Percentiles rank a stretch among this genome's conserved stretches.
phyloP scores from a whole-genome alignment of 2,329 filamentous ascomycete genomes.

The Botrytis deweyae region DNA sequence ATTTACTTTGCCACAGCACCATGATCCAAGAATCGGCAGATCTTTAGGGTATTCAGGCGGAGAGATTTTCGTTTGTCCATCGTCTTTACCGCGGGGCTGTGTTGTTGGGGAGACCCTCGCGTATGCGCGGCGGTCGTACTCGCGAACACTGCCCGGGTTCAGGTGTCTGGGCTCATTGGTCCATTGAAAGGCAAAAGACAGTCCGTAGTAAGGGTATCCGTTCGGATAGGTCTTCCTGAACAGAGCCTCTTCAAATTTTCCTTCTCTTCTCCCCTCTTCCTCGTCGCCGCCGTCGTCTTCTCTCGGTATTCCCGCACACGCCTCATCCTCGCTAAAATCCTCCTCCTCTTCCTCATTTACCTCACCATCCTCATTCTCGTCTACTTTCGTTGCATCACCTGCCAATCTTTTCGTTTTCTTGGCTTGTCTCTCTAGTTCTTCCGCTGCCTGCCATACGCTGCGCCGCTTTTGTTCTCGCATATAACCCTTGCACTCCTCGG shows the following conservation, averaged over 20 bases:
- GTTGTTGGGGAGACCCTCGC: not conserved
- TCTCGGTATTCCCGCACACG: not conserved
- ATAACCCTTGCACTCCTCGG: not conserved
- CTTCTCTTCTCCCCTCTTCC: too few species aligned
- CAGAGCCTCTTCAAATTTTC: not conserved
- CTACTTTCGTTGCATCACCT: not conserved
- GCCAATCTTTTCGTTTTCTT: not conserved
- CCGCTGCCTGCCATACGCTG: not conserved
- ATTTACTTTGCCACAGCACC: not conserved
- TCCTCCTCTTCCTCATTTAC: not conserved
- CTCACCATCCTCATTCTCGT: not conserved
- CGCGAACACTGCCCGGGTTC: not conserved
- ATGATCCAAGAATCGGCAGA: not conserved
- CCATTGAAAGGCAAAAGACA: not conserved
- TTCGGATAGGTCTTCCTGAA: not conserved
- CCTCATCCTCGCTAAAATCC: not conserved
- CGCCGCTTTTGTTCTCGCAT: not conserved
- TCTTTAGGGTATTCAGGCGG: not conserved
- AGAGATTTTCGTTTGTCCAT: not conserved
- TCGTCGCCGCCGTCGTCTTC: not conserved
- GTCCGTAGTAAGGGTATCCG: not conserved
- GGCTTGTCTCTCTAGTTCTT: not conserved
- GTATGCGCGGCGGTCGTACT: too few species aligned
- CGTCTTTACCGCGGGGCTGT: not conserved
- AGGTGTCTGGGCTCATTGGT: not conserved